Evolutionary conservation across 1,139 yeast species (phyloP).

Genomic region (Yamadazyma diddensiae): DNA sequence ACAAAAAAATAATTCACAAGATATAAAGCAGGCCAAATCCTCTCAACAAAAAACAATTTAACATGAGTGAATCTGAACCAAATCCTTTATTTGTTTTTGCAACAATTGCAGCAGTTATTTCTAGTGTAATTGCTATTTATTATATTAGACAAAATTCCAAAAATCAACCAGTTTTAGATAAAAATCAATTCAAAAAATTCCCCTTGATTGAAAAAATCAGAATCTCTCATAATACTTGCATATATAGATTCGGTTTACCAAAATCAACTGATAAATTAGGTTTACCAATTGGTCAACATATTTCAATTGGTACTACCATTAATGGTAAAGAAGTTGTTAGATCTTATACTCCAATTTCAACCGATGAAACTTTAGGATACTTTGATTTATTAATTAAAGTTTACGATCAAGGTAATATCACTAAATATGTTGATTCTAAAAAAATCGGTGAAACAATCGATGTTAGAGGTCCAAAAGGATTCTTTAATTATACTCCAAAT

Average conservation of each 20-base stretch:
- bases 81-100: conserved; percentile 38
- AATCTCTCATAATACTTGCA: conserved; percentile 77
- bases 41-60: neutral
- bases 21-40: neutral
- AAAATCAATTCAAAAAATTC: conserved; percentile 72
- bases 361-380: conserved; percentile 80
- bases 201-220: conserved; percentile 79
- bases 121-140: conserved; percentile 36
- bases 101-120: conserved; percentile 43
- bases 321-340: conserved; percentile 80
- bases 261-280: conserved; percentile 73
- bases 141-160: conserved; percentile 34
- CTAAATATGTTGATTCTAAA: conserved; percentile 69
- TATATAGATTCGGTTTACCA: conserved; percentile 85
- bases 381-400: conserved; percentile 89
- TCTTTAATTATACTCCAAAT: conserved; percentile 81
- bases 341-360: conserved; percentile 91
- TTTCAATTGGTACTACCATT: conserved; percentile 65
- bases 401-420: conserved; percentile 89
- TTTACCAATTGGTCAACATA: conserved; percentile 93
- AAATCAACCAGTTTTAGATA: conserved; percentile 55
- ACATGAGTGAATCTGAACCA: conserved; percentile 22
- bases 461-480: conserved; percentile 89
- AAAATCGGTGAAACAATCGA: conserved; percentile 45
- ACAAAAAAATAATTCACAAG: conserved; percentile 2